Base-by-base conservation (phyloP, 2,329 filamentous ascomycete species). In the Blastomyces gilchristii region DNA sequence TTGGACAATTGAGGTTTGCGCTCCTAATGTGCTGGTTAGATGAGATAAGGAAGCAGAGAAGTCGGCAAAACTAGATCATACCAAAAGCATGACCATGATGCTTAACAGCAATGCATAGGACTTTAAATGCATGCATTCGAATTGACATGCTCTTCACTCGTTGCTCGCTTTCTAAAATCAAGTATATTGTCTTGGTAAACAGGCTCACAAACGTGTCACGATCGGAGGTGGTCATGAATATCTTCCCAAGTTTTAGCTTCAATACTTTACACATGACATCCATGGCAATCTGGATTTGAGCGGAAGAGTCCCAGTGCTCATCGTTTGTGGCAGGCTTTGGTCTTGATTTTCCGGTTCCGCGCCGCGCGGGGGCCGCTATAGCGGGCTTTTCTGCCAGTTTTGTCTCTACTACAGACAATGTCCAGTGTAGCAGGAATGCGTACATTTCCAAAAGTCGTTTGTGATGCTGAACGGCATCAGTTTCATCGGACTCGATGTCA, bases 31-130 rank as follows among this genome's bases (percentile, higher is more conserved):
- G 31, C 80, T 62, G 77, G 73, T 66, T 47, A 62, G 63, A 37
- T 31, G 22, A 14, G 39, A 28, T 9, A 41, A 18, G n/a, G 11
- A 58, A 28, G 41, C 12, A 28, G 28, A 25, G n/a, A 39, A 34
- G 6, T 12, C 14, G 11, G 41, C 41, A 49, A n/a, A 18, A 43
- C 14, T 9, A 56, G 11, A 49, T 37, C 68, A 67, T 81, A 93
- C 91, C 92, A 73, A 96, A 97, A 68, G 89, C 94, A 75, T 99
- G 94, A 1, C 94, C 94, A 73, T 99, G 94, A 72, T 97, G 92
- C 78, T 99, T 99, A 65, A 99, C 87, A 45, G 95, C 92, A 69
- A 97, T 90, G 72, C 94, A 99, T 8, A 99, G 80, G 25, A 97
- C 91, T 75, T 96, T 96, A 82, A 97, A 99, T 63, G 89, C 90